These are phyloP conservation scores for Colletotrichum lupini DNA, from an alignment of 2,329 filamentous ascomycete genomes.

Conservation along the genomic window DNA sequence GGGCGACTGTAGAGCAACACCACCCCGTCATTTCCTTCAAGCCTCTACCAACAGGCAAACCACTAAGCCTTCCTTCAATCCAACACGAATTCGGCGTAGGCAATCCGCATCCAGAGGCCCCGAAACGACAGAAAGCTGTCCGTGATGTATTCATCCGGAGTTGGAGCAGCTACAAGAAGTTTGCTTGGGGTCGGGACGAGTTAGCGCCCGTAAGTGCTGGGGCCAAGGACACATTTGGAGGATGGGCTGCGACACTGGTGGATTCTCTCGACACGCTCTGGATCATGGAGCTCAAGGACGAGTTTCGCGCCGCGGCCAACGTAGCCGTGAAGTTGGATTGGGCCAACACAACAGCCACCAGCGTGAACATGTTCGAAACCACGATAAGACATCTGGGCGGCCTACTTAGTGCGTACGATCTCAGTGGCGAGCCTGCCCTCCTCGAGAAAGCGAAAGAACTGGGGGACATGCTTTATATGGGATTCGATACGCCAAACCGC, in stretches of 20 bases:
- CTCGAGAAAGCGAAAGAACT: conserved; percentile 72
- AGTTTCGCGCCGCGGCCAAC: conserved; percentile 61
- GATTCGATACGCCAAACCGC: conserved; percentile 75
- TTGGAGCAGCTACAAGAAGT: conserved; percentile 55
- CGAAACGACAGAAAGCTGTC: conserved; percentile 42
- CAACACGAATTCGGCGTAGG: conserved; percentile 56
- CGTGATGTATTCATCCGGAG: conserved; percentile 47
- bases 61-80: conserved; percentile 42
- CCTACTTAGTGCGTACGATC: conserved; percentile 75
- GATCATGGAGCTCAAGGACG: conserved; percentile 63
- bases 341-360: conserved; percentile 53
- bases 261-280: conserved; percentile 62
- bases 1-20: conserved; percentile 42
- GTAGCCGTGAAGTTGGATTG: conserved; percentile 61
- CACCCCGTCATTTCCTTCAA: conserved; percentile 46
- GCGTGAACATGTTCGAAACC: conserved; percentile 75
- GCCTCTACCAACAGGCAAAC: conserved; percentile 43
- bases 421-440: conserved; percentile 67
- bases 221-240: conserved; percentile 54
- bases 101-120: background rate
- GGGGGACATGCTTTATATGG: conserved; percentile 72
- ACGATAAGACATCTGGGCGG: conserved; percentile 79
- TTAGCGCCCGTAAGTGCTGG: conserved; percentile 53
- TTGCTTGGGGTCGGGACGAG: conserved; percentile 60
- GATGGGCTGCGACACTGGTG: conserved; percentile 60